These are phyloP conservation scores for Clonostachys rosea DNA, from an alignment of 2,329 filamentous ascomycete species.

Conservation along the genomic window DNA sequence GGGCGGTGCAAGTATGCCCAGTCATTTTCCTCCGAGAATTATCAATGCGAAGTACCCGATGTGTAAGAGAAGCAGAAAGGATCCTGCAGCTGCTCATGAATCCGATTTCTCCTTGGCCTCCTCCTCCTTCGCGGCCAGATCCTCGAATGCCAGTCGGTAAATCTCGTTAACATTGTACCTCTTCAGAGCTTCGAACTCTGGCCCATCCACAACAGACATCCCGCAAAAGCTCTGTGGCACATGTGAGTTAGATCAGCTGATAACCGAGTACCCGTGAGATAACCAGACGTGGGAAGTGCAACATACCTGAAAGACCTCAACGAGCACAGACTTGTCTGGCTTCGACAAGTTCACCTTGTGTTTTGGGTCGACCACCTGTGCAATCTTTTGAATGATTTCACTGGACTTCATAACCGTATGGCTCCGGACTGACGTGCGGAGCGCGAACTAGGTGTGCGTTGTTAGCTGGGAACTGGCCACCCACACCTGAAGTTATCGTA, in stretches of 20 bases:
- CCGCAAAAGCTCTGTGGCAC: constrained; percentile 63
- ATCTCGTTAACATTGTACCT: constrained; percentile 76
- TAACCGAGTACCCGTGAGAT: neutral
- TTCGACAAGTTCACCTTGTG: constrained; percentile 75
- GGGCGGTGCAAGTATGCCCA: no score
- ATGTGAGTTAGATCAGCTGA: constrained; percentile 1
- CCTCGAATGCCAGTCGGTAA: constrained; percentile 34
- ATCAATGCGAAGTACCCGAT: no score
- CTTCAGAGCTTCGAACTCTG: constrained; percentile 69
- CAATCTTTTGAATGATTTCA: constrained; percentile 67
- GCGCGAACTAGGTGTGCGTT: no score
- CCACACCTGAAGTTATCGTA: neutral
- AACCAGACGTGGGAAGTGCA: constrained; percentile 8
- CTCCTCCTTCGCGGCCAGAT: constrained; percentile 1
- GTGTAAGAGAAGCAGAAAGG: no score
- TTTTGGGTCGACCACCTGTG: constrained; percentile 55
- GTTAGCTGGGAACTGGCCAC: neutral
- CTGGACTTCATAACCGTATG: constrained; percentile 65
- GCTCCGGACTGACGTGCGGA: constrained; percentile 40
- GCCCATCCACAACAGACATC: constrained; percentile 70
- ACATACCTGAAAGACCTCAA: constrained; percentile 75
- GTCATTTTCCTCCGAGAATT: no score
- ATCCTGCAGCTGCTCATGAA: no score
- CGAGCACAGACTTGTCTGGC: constrained; percentile 75
- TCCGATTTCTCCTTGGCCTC: constrained; percentile 2